These are phyloP conservation scores for Cercospora sp. DNA, from an alignment of 2,329 filamentous ascomycete species.

Conservation along the genomic window DNA sequence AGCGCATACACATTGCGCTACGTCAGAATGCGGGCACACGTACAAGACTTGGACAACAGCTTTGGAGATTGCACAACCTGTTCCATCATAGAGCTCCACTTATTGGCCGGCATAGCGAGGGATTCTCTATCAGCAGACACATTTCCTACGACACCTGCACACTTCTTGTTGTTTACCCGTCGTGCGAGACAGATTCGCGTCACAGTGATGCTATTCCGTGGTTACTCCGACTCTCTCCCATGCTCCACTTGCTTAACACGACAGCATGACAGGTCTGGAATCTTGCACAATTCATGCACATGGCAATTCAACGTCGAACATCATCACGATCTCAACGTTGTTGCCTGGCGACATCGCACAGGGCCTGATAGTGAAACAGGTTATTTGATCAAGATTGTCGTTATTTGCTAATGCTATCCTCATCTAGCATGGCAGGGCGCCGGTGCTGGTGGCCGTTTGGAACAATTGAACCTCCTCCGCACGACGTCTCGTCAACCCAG, in stretches of 20 bases:
- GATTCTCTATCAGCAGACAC: constrained; percentile 11
- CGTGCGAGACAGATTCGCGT: constrained; percentile 3
- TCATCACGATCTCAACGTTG: constrained; percentile 8
- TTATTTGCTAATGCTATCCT: constrained; percentile 1
- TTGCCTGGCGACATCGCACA: constrained; percentile 4
- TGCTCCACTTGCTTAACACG: constrained; percentile 2
- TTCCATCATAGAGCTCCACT: constrained; percentile 9
- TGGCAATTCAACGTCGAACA: background rate
- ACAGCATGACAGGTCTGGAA: background rate
- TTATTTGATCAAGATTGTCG: background rate
- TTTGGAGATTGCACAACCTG: background rate
- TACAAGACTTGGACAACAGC: constrained; percentile 5
- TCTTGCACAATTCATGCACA: background rate
- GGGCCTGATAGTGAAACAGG: background rate
- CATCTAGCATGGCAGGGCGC: constrained; percentile 15
- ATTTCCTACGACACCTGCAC: background rate
- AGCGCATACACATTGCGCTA: constrained; percentile 2
- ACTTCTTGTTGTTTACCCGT: constrained; percentile 2
- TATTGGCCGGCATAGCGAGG: constrained; percentile 13
- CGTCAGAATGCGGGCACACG: constrained; percentile 13
- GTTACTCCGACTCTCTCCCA: background rate
- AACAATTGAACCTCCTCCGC: constrained; percentile 18
- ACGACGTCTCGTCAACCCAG: constrained; percentile 14
- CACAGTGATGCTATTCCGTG: constrained; percentile 11
- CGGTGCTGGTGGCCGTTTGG: constrained; percentile 13